phyloP scores from a whole-genome alignment of 1,139 yeast genomes.

The Blastobotrys illinoisensis region DNA sequence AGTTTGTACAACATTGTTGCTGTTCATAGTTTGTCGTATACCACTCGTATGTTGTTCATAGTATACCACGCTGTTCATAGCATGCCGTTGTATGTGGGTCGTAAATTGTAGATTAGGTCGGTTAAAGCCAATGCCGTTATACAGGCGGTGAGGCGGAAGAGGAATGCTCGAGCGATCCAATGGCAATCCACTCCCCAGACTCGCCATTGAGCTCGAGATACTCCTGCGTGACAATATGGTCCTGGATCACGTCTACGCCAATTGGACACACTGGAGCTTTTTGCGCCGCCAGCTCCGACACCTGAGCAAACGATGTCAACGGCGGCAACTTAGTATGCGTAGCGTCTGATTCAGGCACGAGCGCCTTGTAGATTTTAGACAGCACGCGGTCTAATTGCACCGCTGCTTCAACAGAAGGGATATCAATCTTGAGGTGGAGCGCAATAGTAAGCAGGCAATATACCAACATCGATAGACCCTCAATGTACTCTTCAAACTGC shows the following conservation, averaged over 20 bases:
- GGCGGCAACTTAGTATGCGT: neutral
- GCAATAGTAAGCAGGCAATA: conserved; percentile 27
- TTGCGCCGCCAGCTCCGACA: neutral
- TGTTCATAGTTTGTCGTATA: too few species aligned
- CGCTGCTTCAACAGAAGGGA: conserved; percentile 9
- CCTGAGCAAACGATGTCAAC: neutral
- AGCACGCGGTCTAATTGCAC: conserved; percentile 7
- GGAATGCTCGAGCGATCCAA: neutral
- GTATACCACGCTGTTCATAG: too few species aligned
- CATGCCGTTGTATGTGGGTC: too few species aligned
- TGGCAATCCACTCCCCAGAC: conserved; percentile 32
- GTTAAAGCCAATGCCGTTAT: too few species aligned
- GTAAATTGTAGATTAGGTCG: too few species aligned
- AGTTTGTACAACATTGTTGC: too few species aligned
- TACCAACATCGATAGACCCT: conserved; percentile 33
- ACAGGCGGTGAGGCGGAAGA: neutral
- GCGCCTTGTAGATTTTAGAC: conserved; percentile 7
- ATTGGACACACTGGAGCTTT: conserved; percentile 7
- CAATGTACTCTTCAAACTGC: conserved; percentile 30
- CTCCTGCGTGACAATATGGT: conserved; percentile 29
- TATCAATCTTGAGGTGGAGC: conserved; percentile 14
- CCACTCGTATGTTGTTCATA: too few species aligned
- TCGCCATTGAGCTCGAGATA: conserved; percentile 33
- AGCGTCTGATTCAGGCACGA: conserved; percentile 1
- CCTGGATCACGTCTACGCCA: conserved; percentile 26